Conservation (phyloP, 2,329 filamentous ascomycete species). For the Ophiostoma sp. region DNA sequence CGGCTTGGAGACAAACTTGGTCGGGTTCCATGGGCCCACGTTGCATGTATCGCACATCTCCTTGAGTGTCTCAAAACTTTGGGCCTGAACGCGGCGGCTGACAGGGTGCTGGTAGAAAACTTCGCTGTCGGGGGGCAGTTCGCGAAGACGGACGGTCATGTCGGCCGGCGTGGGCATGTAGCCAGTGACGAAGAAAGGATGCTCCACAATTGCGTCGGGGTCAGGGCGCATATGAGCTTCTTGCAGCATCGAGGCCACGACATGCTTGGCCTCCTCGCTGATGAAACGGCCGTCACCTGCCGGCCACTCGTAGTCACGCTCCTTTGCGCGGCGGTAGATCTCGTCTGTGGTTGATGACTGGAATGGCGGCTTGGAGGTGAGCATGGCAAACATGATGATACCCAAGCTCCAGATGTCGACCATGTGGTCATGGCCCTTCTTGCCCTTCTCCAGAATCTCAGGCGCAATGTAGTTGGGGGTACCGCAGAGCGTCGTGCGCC, state of each 20-base stretch:
- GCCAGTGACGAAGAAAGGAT: conserved; percentile 75
- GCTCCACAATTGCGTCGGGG: conserved; percentile 75
- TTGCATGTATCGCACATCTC: conserved; percentile 60
- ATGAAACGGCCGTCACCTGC: conserved; percentile 67
- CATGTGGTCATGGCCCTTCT: conserved; percentile 94
- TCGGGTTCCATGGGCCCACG: conserved; percentile 56
- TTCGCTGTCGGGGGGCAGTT: conserved; percentile 57
- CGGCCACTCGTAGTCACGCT: conserved; percentile 80
- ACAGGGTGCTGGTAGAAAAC: conserved; percentile 57
- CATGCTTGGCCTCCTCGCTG: conserved; percentile 72
- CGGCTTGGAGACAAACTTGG: conserved; percentile 52
- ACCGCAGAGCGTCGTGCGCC: conserved; percentile 90
- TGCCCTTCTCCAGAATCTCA: conserved; percentile 91
- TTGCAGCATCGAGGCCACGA: conserved; percentile 74
- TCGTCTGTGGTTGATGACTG: conserved; percentile 88
- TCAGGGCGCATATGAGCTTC: conserved; percentile 73
- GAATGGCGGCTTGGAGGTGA: conserved; percentile 94
- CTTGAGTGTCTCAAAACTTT: conserved; percentile 54
- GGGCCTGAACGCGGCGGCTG: conserved; percentile 46
- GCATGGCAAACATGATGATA: conserved; percentile 97
- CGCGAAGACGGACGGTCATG: conserved; percentile 59
- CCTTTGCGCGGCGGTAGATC: conserved; percentile 71
- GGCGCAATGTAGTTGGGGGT: conserved; percentile 98
- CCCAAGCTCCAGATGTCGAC: conserved; percentile 98
- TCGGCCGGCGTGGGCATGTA: conserved; percentile 66